phyloP scores from a whole-genome alignment of 352 stramenopile genomes.

The Phytophthora europaea region DNA sequence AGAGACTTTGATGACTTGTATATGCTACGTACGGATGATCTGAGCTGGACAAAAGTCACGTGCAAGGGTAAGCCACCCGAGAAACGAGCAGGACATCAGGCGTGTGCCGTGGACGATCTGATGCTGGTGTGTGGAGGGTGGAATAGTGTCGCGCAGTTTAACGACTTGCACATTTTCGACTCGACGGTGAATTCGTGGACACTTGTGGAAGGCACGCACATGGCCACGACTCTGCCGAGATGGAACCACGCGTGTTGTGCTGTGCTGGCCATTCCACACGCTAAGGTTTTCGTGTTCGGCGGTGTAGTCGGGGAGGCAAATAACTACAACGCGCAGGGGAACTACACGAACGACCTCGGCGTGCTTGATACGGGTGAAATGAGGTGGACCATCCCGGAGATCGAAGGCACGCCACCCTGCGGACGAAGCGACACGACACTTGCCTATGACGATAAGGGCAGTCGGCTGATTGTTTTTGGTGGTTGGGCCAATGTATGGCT shows the following conservation, averaged over 20 bases:
- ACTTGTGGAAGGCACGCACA: slow-evolving; percentile 77
- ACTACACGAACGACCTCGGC: slow-evolving; percentile 91
- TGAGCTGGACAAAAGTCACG: slow-evolving; percentile 86
- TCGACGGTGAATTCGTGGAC: slow-evolving; percentile 89
- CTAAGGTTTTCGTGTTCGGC: slow-evolving; percentile 98
- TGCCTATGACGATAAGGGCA: slow-evolving; percentile 94
- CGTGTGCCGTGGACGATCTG: slow-evolving; percentile 88
- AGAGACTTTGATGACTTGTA: slow-evolving; percentile 96
- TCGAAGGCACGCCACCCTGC: slow-evolving; percentile 83
- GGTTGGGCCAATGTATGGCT: slow-evolving; percentile 97
- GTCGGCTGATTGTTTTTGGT: slow-evolving; percentile 94
- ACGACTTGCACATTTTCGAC: slow-evolving; percentile 96
- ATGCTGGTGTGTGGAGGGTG: slow-evolving; percentile 96
- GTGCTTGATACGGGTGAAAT: slow-evolving; percentile 95
- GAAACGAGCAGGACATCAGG: slow-evolving; percentile 94
- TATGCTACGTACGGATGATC: slow-evolving; percentile 90
- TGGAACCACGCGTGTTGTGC: slow-evolving; percentile 96
- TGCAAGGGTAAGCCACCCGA: slow-evolving; percentile 90
- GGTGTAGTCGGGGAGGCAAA: slow-evolving; percentile 93
- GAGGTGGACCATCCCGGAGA: slow-evolving; percentile 86
- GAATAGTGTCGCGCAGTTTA: slow-evolving; percentile 96
- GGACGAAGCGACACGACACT: slow-evolving; percentile 95
- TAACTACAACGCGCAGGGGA: slow-evolving; percentile 87
- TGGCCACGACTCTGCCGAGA: slow-evolving; percentile 82
- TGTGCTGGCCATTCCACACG: slow-evolving; percentile 95